These are phyloP conservation scores for Aspergillus latus DNA, from an alignment of 2,329 filamentous ascomycete genomes.

Conservation along the genomic window DNA sequence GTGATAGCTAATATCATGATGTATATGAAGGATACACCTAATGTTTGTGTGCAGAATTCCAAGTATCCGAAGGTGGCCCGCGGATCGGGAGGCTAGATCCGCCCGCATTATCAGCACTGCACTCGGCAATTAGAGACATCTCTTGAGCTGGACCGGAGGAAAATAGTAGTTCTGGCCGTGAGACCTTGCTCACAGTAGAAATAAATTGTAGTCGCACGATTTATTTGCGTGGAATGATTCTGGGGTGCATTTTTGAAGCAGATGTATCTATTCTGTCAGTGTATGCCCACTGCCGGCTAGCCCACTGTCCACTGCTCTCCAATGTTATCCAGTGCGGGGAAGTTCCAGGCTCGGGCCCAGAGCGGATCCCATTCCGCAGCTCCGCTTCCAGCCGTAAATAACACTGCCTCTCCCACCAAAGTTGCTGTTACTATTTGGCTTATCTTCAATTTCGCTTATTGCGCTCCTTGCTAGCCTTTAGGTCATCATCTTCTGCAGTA, in stretches of 20 bases:
- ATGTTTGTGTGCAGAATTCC: background rate
- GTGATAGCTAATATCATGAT: slow-evolving; percentile 1
- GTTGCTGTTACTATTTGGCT: background rate
- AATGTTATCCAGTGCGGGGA: slow-evolving; percentile 14
- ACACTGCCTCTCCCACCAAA: background rate
- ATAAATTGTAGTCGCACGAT: no score
- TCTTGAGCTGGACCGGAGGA: no score
- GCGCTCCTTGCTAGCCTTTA: no score
- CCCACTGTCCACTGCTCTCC: background rate
- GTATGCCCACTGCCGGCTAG: no score
- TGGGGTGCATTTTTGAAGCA: no score
- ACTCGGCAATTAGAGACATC: background rate
- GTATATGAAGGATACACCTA: background rate
- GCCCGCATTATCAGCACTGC: slow-evolving; percentile 4
- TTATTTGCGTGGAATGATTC: no score
- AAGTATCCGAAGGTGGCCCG: slow-evolving; percentile 15
- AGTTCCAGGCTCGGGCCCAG: slow-evolving; percentile 18
- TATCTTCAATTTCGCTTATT: no score
- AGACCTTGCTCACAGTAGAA: no score
- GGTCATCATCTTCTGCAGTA: slow-evolving; percentile 15
- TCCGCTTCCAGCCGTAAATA: slow-evolving; percentile 19
- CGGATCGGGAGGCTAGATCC: slow-evolving; percentile 19
- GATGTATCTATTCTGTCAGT: no score
- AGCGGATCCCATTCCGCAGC: slow-evolving; percentile 22
- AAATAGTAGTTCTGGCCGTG: no score